Conservation (phyloP, 2,329 filamentous ascomycete genomes). For the Hymenoscyphus salicellus region DNA sequence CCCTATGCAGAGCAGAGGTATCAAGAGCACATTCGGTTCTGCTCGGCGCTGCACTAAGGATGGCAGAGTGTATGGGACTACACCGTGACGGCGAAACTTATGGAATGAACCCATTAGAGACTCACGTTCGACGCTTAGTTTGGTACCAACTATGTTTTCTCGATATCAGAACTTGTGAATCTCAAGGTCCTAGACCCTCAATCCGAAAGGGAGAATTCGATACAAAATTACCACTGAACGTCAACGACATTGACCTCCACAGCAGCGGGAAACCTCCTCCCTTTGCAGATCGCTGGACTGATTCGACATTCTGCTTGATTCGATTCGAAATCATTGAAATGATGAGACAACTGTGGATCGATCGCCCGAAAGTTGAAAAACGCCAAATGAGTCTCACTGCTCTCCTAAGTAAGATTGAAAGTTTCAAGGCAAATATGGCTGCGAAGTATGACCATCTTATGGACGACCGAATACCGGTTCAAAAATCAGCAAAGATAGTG, state of each 20-base stretch:
- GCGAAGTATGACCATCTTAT: constrained; percentile 64
- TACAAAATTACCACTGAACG: constrained; percentile 68
- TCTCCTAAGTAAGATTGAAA: constrained; percentile 65
- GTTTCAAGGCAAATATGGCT: constrained; percentile 62
- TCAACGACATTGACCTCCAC: constrained; percentile 63
- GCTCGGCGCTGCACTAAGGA: constrained; percentile 66
- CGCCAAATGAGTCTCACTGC: constrained; percentile 60
- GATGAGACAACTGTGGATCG: constrained; percentile 67
- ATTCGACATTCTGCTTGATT: constrained; percentile 64
- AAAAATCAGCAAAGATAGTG: constrained; percentile 61
- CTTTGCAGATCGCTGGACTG: constrained; percentile 55
- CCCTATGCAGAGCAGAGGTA: constrained; percentile 68
- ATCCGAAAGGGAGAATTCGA: constrained; percentile 75
- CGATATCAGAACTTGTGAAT: constrained; percentile 71
- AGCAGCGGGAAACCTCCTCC: constrained; percentile 42
- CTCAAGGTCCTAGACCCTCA: constrained; percentile 67
- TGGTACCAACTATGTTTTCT: constrained; percentile 79
- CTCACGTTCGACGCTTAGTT: constrained; percentile 66
- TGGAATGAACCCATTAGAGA: constrained; percentile 63
- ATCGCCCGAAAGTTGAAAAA: constrained; percentile 62
- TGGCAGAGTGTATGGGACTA: constrained; percentile 75
- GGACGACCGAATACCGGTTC: constrained; percentile 56
- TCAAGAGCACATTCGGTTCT: constrained; percentile 72
- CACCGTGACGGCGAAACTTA: constrained; percentile 65
- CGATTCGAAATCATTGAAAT: constrained; percentile 73